Conservation (phyloP, 2,329 filamentous ascomycete genomes). For the Phialocephala sp. region DNA sequence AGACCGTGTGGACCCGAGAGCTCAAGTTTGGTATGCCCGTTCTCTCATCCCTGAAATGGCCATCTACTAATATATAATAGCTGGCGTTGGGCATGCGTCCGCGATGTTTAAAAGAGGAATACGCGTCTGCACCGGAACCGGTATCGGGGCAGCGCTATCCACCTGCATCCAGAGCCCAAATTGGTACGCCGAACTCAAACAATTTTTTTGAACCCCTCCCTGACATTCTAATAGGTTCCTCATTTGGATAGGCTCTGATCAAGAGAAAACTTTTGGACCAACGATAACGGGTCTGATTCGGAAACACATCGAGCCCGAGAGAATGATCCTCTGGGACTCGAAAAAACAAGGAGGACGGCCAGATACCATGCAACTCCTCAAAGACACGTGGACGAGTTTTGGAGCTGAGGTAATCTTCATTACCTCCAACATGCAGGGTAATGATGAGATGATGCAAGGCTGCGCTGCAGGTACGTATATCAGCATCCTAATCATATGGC, state of each 20-base stretch:
- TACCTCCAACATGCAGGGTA: slow-evolving; percentile 49
- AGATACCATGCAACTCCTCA: slow-evolving; percentile 47
- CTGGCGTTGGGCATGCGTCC: slow-evolving; percentile 50
- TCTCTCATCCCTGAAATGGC: not conserved
- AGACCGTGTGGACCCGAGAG: slow-evolving; percentile 48
- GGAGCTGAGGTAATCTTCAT: slow-evolving; percentile 52
- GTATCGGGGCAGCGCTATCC: slow-evolving; percentile 49
- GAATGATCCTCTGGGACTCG: slow-evolving; percentile 51
- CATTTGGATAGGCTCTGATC: slow-evolving; percentile 51
- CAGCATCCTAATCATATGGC: not conserved
- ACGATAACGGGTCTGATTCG: slow-evolving; percentile 48
- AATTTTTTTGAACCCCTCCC: not conserved
- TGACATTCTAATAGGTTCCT: slow-evolving; percentile 44
- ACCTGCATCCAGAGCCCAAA: slow-evolving; percentile 49
- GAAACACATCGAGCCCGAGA: slow-evolving; percentile 48
- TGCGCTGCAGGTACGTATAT: slow-evolving; percentile 45
- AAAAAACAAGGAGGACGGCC: slow-evolving; percentile 49
- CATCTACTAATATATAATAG: slow-evolving; percentile 38
- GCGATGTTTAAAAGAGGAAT: slow-evolving; percentile 51
- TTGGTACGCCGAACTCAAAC: slow-evolving; percentile 38
- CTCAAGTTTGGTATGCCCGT: slow-evolving; percentile 47
- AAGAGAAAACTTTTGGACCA: slow-evolving; percentile 49
- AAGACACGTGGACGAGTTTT: slow-evolving; percentile 48
- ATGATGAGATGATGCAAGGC: slow-evolving; percentile 52
- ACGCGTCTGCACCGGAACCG: slow-evolving; percentile 49